Base-by-base conservation (phyloP, 306 rosid species). In the Glycyrrhiza uralensis region DNA sequence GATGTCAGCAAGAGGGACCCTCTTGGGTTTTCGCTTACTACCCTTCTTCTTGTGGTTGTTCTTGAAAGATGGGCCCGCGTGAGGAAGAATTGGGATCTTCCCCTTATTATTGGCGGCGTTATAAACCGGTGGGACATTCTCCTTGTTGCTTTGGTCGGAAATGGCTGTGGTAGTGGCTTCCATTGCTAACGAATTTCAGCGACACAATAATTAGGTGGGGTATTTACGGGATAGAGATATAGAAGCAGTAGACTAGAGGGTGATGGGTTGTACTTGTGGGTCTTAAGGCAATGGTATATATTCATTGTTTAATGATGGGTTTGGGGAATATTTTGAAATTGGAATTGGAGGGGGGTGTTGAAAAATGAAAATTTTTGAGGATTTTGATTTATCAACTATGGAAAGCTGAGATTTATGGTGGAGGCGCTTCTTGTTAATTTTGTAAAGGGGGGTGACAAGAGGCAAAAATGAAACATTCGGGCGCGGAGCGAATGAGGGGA, bases 1-100 rank as follows among this genome's bases (percentile, higher is more conserved):
- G 28, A 81, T 60, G 18, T 81, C 82, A 22, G 69, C 26, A 28
- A 81, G 76, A 58, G 85, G 85, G 4, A 77, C 38, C 24, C 79
- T 66, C 38, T 58, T 77, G 2, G 1, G 2, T 9, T 17, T 69
- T 47, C 7, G 1, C 18, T 36, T 13, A 12, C 2, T 24, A 1
- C 18, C 22, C 15, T 20, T 30, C 20, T 47, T 13, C 5, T 23
- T 59, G 7, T n/a, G 24, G 18, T n/a, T 20, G 26, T 30, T 56
- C 70, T 58, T 76, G 71, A 74, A 79, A 39, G 71, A 79, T 17
- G 69, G 14, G 7, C 35, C 6, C 5, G 7, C 7, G 1, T 7
- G 74, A 56, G 64, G 47, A 15, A 64, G 47, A 15, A 64, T 55
- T 2, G 46, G 58, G 24, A 6, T 56, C 63, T 66, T 75, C 39